These are phyloP conservation scores for Komagataella kurtzmanii DNA, from an alignment of 805 yeast species.

Conservation along the genomic window DNA sequence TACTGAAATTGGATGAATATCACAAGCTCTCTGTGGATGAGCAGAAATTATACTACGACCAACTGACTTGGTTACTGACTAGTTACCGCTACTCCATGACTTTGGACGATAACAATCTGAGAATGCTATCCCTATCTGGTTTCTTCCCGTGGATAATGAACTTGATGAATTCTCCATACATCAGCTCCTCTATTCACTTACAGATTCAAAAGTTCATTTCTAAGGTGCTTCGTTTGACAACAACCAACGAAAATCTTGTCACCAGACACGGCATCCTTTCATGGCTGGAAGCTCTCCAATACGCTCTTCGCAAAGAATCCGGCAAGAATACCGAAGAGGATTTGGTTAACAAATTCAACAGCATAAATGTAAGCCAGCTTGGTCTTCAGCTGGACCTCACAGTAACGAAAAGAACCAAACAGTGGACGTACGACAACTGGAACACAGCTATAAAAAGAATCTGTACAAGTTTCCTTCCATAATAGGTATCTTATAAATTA, in stretches of 20 bases:
- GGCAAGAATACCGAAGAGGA: neutral
- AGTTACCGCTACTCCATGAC: slow-evolving; percentile 6
- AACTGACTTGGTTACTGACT: slow-evolving; percentile 54
- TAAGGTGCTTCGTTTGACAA: slow-evolving; percentile 20
- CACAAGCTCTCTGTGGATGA: neutral
- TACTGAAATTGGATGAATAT: slow-evolving; percentile 12
- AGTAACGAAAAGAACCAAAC: neutral
- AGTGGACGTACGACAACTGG: neutral
- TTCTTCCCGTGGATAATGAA: slow-evolving; percentile 59
- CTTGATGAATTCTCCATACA: slow-evolving; percentile 36
- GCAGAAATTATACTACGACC: slow-evolving; percentile 28
- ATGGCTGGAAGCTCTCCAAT: neutral
- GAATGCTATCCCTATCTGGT: slow-evolving; percentile 34
- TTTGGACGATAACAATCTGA: slow-evolving; percentile 36
- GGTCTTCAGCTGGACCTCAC: neutral
- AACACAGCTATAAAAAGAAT: neutral
- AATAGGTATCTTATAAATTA: too few species aligned
- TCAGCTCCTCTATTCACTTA: slow-evolving; percentile 23
- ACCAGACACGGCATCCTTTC: neutral
- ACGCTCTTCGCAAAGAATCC: neutral
- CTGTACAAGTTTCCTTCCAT: neutral
- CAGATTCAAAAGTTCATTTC: slow-evolving; percentile 28
- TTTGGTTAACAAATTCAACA: neutral
- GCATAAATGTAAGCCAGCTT: neutral
- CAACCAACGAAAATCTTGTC: slow-evolving; percentile 23